These are phyloP conservation scores for Ogataea minuta DNA, from an alignment of 805 yeast species.

Conservation along the genomic window DNA sequence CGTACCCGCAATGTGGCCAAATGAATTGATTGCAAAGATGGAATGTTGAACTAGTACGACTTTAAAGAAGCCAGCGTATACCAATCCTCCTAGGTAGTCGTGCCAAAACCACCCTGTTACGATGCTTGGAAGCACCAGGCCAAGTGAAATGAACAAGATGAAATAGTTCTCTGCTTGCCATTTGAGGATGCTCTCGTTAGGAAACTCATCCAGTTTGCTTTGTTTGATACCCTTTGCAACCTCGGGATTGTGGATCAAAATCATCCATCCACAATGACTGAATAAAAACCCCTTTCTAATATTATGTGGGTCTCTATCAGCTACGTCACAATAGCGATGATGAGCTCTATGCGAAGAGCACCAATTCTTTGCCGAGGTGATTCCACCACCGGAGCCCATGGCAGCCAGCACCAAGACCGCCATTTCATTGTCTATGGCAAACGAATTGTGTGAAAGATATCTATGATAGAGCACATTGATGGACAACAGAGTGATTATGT, in stretches of 20 bases:
- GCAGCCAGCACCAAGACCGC: constrained; percentile 52
- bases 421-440: constrained; percentile 40
- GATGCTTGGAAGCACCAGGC: constrained; percentile 59
- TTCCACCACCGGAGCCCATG: constrained; percentile 68
- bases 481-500: constrained; percentile 61
- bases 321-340: constrained; percentile 77
- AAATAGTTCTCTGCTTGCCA: constrained; percentile 77
- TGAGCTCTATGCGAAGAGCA: constrained; percentile 83
- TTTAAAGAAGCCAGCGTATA: constrained; percentile 77
- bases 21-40: constrained; percentile 71
- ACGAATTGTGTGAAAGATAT: constrained; percentile 64
- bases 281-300: constrained; percentile 76
- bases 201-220: constrained; percentile 59
- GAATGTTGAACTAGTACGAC: constrained; percentile 76
- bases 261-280: constrained; percentile 88
- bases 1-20: constrained; percentile 77
- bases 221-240: constrained; percentile 40
- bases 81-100: constrained; percentile 71
- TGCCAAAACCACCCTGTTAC: constrained; percentile 68
- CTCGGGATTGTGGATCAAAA: constrained; percentile 63
- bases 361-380: constrained; percentile 80
- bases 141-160: constrained; percentile 44
- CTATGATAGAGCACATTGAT: constrained; percentile 85
- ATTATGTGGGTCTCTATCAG: constrained; percentile 85
- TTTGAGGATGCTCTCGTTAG: constrained; percentile 51